phyloP scores from a whole-genome alignment of 1,284 basidiomycete species.

The Pseudozyma thailandica region DNA sequence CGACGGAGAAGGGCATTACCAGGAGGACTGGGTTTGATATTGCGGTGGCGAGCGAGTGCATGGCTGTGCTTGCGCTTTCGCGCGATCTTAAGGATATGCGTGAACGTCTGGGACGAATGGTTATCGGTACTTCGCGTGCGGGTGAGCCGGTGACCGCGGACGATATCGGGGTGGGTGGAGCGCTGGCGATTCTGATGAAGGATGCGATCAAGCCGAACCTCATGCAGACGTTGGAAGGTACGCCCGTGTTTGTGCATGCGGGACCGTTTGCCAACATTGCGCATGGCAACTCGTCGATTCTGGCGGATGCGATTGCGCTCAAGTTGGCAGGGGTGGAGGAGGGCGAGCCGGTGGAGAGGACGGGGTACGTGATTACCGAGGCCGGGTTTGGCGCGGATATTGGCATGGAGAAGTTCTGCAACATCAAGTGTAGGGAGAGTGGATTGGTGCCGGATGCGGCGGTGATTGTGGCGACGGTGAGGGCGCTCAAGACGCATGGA shows the following conservation, averaged over 20 bases:
- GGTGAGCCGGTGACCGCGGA: conserved; percentile 96
- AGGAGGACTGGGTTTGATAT: conserved; percentile 95
- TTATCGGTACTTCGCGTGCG: conserved; percentile 91
- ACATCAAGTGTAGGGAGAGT: conserved; percentile 97
- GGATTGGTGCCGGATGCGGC: conserved; percentile 93
- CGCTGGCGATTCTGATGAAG: conserved; percentile 96
- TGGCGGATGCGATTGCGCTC: conserved; percentile 93
- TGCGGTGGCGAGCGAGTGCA: conserved; percentile 94
- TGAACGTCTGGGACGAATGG: conserved; percentile 88
- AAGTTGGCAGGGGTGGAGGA: conserved; percentile 97
- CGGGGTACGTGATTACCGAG: conserved; percentile 96
- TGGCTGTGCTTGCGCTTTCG: conserved; percentile 94
- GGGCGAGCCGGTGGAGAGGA: conserved; percentile 81
- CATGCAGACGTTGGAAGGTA: conserved; percentile 98
- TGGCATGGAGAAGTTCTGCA: conserved; percentile 88
- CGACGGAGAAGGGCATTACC: conserved; percentile 89
- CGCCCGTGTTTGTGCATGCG: conserved; percentile 98
- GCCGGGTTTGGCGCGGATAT: conserved; percentile 99
- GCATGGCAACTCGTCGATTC: conserved; percentile 97
- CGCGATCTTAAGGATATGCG: conserved; percentile 92
- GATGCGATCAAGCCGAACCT: conserved; percentile 99
- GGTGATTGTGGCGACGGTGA: conserved; percentile 95
- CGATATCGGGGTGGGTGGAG: conserved; percentile 94
- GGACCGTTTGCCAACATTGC: conserved; percentile 99
- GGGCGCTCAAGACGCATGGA: conserved; percentile 98